Evolutionary conservation across 768 basidiomycete genomes (phyloP), one percentile per base, ranked within the genome.

Genomic region (Tulasnella sp.): DNA sequence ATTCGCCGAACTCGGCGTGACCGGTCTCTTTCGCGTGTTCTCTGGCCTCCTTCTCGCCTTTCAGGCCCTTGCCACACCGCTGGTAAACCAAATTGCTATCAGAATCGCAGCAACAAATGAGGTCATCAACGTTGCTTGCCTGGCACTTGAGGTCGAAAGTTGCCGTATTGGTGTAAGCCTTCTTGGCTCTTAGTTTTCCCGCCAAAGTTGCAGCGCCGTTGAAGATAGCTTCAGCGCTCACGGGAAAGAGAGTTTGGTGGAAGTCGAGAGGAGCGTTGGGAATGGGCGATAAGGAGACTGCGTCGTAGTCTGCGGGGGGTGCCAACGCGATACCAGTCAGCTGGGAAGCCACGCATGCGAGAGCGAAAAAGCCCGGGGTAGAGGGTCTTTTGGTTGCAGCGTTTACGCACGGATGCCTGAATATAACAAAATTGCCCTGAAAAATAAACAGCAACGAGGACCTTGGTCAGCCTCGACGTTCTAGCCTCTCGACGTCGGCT

Each of bases 11-110:
- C 39, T 75, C 74, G 17, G 77, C 76, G 69, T 96, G 93, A 0
- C 93, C 90, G 0, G 91, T 96, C 68, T 80, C 73, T 64, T 78
- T 77, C 4, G 94, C 94, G 67, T 98, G 94, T 45, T 78, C 77
- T 34, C 87, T 79, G 1, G 94, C 94, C 59, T 82, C 92, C 65
- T 92, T 97, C 73, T 98, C 93, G 32, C 94, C 94, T 63, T 84
- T 93, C 62, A 98, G 70, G 0, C 88, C 91, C 63, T 81, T 74
- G 15, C 84, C 80, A 65, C 93, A 98, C 49, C 84, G 73, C 81
- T 90, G 57, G 39, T 45, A 49, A 19, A 23, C 27, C 0, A 15
- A 8, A 39, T 31, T 17, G 25, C 23, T 42, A 27, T 21, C 11
- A 35, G 5, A 27, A 17, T 21, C n/a, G 41, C 6, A 9, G n/a